Evolutionary conservation across 2,329 filamentous ascomycete genomes (phyloP), one percentile per base, ranked within the genome.

Genomic region (Dendrostoma leiphaemia): DNA sequence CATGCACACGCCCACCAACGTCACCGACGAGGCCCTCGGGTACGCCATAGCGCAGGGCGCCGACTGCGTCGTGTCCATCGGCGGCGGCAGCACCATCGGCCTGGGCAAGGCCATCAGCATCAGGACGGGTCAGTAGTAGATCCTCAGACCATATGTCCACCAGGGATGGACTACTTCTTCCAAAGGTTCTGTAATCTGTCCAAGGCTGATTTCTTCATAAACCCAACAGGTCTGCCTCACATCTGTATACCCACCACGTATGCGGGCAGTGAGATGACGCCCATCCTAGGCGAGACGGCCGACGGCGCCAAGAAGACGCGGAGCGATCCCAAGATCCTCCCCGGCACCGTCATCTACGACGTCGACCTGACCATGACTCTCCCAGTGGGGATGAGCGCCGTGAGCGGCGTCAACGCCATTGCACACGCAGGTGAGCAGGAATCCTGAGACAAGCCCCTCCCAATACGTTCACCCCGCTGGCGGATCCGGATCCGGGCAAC

Each of bases 331-430:
- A 81, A 77, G 64, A 85, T 86, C 52, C 68, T 85, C 19, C 84
- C 84, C 0, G 75, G 73, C 0, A 79, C 78, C 0, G 83, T 86
- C 4, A 81, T 88, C 35, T 87, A 86, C 63, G 84, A 88, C 69
- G 81, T 85, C 17, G 76, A 84, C 61, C 68, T 86, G 51, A 86
- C 83, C 0, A 74, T 84, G 74, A 81, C 77, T 1, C 69, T 87
- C 23, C 83, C 84, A 0, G 62, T 68, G 2, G 66, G 64, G 0
- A 70, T 84, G 65, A 82, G 75, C 58, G 75, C 78, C 2, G 82
- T 77, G 0, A 85, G 82, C 54, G 84, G 84, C 43, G 74, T 87
- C 45, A 87, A 87, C 63, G 83, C 84, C 0, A 84, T 87, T 66
- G 84, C 84, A 2, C 84, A 87, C 67, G 77, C 82, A 38, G 74